Evolutionary conservation across 2,329 filamentous ascomycete genomes (phyloP), one percentile per base, ranked within the genome.

Genomic region (Clarireedia homoeocarpa): DNA sequence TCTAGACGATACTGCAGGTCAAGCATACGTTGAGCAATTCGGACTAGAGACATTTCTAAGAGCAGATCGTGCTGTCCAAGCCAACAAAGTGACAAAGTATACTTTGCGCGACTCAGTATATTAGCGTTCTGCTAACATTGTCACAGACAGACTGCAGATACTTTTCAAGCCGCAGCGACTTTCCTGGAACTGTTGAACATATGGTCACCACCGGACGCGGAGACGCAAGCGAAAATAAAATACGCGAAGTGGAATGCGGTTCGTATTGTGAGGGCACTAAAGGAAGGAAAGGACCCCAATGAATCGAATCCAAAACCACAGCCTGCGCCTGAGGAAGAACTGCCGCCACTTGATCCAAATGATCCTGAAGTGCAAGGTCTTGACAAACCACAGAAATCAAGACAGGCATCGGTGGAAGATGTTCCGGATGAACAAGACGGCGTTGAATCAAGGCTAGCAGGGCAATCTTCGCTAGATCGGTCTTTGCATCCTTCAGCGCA

Each of bases 231-330:
- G 54, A 97, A 96, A 76, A 90, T 92, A 72, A 96, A 95, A 71
- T 99, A 89, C 69, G 91, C 92, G 44, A 99, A 97, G 72, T 99
- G 89, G 80, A 95, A 97, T 70, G 91, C 92, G 2, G 76, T 92
- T 38, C 83, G 94, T 57, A 99, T 99, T 67, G 78, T 88, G 15
- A 96, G 89, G 72, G 94, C 94, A 10, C 81, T 96, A 66, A 94
- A 91, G 67, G 88, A 91, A 42, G 91, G 91, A 53, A 86, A 89
- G 62, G 91, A 99, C 67, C 94, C 94, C 3, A 99, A 99, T 71
- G 83, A 86, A 55, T 88, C 89, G 6, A 97, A 97, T 67, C 92
- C 92, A 0, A 82, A 82, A 56, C 77, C 74, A 4, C 77, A 84
- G 53, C 71, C 74, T 7, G 72, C 75, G 34, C 66, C 72, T 20